Conservation (phyloP, 345 rosid genomes). For the Reutealis trisperma region DNA sequence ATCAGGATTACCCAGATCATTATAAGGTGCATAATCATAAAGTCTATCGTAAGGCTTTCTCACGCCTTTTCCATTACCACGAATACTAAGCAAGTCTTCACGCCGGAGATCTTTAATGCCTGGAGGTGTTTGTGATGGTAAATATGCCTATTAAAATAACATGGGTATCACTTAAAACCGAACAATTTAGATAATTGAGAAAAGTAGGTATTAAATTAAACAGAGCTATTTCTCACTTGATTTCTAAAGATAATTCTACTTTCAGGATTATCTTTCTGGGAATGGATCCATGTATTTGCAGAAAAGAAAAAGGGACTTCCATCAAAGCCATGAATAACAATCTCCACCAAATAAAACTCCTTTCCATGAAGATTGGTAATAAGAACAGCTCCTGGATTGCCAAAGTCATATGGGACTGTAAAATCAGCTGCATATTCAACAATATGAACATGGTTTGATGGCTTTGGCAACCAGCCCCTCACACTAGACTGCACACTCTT, state of each 20-base stretch:
- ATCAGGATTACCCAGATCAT: conserved; percentile 88
- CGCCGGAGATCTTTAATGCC: conserved; percentile 74
- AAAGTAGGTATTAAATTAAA: not conserved
- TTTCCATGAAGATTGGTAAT: conserved; percentile 68
- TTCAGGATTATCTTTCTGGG: conserved; percentile 61
- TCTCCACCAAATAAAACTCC: conserved; percentile 71
- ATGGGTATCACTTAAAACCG: not conserved
- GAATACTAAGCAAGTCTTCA: conserved; percentile 62
- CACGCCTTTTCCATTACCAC: conserved; percentile 76
- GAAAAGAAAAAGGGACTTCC: conserved; percentile 68
- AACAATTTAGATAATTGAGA: not conserved
- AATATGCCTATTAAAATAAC: conserved; percentile 48
- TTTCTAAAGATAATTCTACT: conserved; percentile 78
- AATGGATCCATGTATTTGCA: conserved; percentile 86
- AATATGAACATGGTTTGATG: conserved; percentile 43
- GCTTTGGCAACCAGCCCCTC: conserved; percentile 67
- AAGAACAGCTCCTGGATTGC: conserved; percentile 76
- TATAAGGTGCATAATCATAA: conserved; percentile 77
- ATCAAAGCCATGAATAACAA: conserved; percentile 62
- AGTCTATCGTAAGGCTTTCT: conserved; percentile 72
- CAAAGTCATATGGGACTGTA: conserved; percentile 64
- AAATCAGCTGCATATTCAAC: conserved; percentile 71
- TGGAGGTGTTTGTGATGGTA: conserved; percentile 72
- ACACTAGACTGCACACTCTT: conserved; percentile 57
- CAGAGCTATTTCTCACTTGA: conserved; percentile 48